Evolutionary conservation across 441 rosid species (phyloP).

Genomic region (Erodium moschatum): DNA sequence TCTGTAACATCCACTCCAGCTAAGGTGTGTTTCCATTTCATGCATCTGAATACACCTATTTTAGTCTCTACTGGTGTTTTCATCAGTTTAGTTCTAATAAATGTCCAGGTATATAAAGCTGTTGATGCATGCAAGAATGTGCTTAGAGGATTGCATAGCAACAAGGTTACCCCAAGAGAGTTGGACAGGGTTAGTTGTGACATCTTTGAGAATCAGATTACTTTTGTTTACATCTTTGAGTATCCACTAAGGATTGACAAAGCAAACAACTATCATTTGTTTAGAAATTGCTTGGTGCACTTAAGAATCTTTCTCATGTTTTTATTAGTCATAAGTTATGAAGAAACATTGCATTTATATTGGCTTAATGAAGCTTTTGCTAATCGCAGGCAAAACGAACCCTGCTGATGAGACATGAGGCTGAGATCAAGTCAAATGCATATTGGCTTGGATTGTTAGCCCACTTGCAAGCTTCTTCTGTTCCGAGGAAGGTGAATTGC

Average conservation of each 20-base stretch:
- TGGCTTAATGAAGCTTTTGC: background rate
- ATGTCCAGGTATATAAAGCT: constrained; percentile 74
- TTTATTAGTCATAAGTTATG: too few relatives aligned
- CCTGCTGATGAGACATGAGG: constrained; percentile 96
- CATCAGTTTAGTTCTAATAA: constrained; percentile 21
- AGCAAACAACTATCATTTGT: background rate
- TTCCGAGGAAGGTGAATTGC: constrained; percentile 76
- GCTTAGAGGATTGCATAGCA: constrained; percentile 81
- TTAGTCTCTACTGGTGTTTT: constrained; percentile 6
- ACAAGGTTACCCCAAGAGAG: constrained; percentile 77
- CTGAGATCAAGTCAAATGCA: constrained; percentile 94
- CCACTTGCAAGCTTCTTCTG: constrained; percentile 92
- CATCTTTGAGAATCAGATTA: background rate
- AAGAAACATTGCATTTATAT: too few relatives aligned
- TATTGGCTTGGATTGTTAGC: constrained; percentile 97
- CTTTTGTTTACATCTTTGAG: background rate
- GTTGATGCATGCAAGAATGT: constrained; percentile 98
- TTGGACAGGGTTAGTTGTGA: constrained; percentile 75
- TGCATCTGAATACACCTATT: background rate
- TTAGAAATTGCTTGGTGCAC: background rate
- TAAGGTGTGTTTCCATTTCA: constrained; percentile 45
- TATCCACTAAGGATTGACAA: background rate
- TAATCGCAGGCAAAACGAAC: constrained; percentile 81
- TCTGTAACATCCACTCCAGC: constrained; percentile 94
- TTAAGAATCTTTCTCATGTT: background rate